These are phyloP conservation scores for Anastatica hierochuntica DNA, from an alignment of 345 rosid genomes.

Conservation along the genomic window DNA sequence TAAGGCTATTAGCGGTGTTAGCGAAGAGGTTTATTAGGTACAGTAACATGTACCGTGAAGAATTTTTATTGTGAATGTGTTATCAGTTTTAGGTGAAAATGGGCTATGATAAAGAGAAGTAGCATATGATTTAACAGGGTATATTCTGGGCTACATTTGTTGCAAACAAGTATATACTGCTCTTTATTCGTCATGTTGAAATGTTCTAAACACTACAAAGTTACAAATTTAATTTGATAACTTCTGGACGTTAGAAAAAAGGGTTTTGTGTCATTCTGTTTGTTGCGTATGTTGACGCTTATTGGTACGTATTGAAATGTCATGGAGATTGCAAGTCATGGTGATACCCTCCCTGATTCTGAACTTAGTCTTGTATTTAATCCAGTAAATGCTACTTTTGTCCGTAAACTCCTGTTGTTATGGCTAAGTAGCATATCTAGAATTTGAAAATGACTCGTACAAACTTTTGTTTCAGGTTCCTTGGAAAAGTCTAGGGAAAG, in stretches of 20 bases:
- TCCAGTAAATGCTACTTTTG: conserved; percentile 5
- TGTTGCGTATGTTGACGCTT: conserved; percentile 7
- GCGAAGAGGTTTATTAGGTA: neutral
- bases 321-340: conserved; percentile 8
- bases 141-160: neutral
- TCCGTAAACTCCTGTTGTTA: neutral
- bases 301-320: conserved; percentile 7
- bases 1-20: neutral
- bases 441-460: neutral
- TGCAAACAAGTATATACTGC: neutral
- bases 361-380: neutral
- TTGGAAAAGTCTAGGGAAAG: conserved; percentile 96
- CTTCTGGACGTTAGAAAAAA: neutral
- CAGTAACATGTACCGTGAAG: neutral
- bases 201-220: neutral
- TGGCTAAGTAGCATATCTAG: neutral
- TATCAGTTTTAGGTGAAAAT: neutral
- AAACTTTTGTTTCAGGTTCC: conserved; percentile 57
- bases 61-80: neutral
- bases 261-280: neutral
- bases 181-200: neutral
- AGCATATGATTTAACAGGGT: neutral
- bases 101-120: neutral
- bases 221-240: neutral
- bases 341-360: conserved; percentile 4